Conservation (phyloP, 768 basidiomycete genomes). For the Kwoniella dejecticola region DNA sequence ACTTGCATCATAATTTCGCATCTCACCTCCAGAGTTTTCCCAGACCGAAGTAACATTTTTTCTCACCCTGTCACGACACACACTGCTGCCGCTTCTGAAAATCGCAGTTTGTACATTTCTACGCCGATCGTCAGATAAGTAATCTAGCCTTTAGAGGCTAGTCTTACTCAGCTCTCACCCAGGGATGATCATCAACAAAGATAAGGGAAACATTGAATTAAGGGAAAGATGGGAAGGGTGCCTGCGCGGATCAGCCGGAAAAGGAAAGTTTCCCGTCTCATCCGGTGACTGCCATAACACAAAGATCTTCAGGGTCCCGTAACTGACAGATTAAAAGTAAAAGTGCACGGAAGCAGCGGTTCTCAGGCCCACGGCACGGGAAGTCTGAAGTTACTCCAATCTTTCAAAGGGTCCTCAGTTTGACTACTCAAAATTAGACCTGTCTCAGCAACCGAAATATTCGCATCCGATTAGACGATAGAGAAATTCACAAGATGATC, state of each 20-base stretch:
- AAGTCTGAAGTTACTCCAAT: not conserved
- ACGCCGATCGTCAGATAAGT: slow-evolving; percentile 6
- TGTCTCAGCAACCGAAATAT: slow-evolving; percentile 4
- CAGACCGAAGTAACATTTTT: not conserved
- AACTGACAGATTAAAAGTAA: not conserved
- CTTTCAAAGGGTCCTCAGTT: too few species aligned
- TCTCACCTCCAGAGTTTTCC: not conserved
- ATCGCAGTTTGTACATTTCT: not conserved
- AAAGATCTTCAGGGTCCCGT: slow-evolving; percentile 17
- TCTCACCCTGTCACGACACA: too few species aligned
- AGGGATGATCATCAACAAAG: not conserved
- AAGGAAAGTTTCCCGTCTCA: slow-evolving; percentile 1
- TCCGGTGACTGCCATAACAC: slow-evolving; percentile 3
- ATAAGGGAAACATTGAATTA: slow-evolving; percentile 2
- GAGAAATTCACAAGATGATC: too few species aligned
- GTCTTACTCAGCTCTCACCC: not conserved
- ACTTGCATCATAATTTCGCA: slow-evolving; percentile 8
- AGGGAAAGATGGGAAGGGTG: not conserved
- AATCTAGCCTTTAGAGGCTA: not conserved
- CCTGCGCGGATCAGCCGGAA: slow-evolving; percentile 9
- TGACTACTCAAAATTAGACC: too few species aligned
- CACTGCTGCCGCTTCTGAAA: not conserved
- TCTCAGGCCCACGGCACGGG: not conserved
- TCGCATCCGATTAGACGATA: not conserved
- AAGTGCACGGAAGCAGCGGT: too few species aligned